Conservation (phyloP, 2,329 filamentous ascomycete genomes). For the Fusarium pseudocircinatum region DNA sequence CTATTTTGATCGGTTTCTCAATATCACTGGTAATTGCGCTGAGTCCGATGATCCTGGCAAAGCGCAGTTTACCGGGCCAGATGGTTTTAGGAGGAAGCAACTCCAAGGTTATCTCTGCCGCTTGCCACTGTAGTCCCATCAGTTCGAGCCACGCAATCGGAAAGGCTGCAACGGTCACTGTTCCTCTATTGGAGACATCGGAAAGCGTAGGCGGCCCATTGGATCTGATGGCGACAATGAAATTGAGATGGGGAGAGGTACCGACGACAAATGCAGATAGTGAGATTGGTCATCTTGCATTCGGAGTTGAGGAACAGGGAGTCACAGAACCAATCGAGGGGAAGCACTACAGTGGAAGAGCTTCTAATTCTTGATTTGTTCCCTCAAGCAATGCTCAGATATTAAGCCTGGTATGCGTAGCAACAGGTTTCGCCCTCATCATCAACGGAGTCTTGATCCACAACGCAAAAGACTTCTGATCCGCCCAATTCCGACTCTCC, state of each 20-base stretch:
- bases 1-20: background rate
- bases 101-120: background rate
- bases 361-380: background rate
- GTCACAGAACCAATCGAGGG: fast-evolving
- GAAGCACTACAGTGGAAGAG: background rate
- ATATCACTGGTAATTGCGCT: background rate
- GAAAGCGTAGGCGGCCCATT: background rate
- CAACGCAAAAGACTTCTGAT: slow-evolving; percentile 3
- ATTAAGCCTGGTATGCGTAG: background rate
- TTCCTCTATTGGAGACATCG: background rate
- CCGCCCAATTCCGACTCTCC: background rate
- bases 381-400: background rate
- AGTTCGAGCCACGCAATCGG: fast-evolving
- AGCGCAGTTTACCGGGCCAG: background rate
- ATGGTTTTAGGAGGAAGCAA: background rate
- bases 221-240: background rate
- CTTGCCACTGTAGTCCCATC: background rate
- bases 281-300: background rate
- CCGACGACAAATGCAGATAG: fast-evolving
- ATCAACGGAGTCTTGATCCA: slow-evolving; percentile 17
- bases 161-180: fast-evolving
- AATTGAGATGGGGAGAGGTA: background rate
- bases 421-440: background rate
- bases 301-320: background rate
- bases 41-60: background rate